These are phyloP conservation scores for Triticum monococcum DNA, from an alignment of 176 grass and related monocot genomes.

Conservation along the genomic window DNA sequence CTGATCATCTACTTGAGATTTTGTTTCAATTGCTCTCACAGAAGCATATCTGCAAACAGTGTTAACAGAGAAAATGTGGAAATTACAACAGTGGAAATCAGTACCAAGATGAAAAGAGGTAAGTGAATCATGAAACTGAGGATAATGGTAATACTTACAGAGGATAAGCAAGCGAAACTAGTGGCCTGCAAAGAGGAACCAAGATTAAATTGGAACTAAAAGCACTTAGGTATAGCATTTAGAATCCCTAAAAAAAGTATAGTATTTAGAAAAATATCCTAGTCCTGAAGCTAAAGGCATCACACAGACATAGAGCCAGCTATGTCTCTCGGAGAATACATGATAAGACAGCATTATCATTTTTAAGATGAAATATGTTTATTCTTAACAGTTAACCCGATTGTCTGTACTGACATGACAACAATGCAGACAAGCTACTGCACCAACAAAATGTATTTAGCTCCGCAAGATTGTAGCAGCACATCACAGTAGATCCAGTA, in stretches of 20 bases:
- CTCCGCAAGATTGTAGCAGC: not conserved
- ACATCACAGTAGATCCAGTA: not conserved
- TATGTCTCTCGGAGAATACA: not conserved
- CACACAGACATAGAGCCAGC: not conserved
- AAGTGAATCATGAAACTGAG: not conserved
- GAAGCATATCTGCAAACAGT: constrained; percentile 77
- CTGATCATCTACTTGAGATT: constrained; percentile 89
- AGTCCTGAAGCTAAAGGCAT: not conserved
- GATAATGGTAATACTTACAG: constrained; percentile 62
- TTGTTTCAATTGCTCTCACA: constrained; percentile 96
- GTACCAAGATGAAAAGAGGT: not conserved
- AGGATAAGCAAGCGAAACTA: constrained; percentile 93
- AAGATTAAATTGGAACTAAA: not conserved
- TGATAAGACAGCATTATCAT: not conserved
- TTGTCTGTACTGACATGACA: not conserved
- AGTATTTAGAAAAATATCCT: constrained; percentile 6
- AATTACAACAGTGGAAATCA: not conserved
- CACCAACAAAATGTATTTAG: not conserved
- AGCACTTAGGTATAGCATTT: not conserved
- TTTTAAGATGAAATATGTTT: not conserved
- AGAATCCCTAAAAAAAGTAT: no score
- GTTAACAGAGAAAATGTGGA: not conserved
- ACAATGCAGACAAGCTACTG: not conserved
- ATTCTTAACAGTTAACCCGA: not conserved
- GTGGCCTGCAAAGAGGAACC: constrained; percentile 56